Conservation (phyloP, 1,284 basidiomycete species). For the Pisolithus thermaeus region DNA sequence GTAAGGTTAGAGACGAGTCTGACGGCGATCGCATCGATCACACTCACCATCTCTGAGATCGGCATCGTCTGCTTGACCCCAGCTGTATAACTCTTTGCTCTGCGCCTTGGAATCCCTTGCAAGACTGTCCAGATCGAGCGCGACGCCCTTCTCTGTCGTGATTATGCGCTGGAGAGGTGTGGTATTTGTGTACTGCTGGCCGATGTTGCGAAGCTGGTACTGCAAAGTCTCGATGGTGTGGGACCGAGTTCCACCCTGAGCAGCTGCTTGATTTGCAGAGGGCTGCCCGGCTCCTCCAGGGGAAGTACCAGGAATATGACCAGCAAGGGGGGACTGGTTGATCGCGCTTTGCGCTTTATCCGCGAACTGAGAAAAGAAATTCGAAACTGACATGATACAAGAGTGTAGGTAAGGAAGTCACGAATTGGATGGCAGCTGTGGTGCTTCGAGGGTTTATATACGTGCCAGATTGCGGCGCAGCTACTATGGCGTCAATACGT, state of each 20-base stretch:
- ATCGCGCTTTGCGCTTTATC: constrained; percentile 71
- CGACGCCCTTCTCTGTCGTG: constrained; percentile 68
- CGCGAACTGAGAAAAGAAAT: constrained; percentile 58
- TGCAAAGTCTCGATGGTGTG: constrained; percentile 59
- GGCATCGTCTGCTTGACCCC: constrained; percentile 64
- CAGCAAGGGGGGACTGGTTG: constrained; percentile 49
- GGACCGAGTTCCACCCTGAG: constrained; percentile 38
- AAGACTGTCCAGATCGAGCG: constrained; percentile 62
- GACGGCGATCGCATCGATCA: not conserved
- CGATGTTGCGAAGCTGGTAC: constrained; percentile 63
- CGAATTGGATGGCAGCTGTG: not conserved
- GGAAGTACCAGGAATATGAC: constrained; percentile 40
- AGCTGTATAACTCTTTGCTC: constrained; percentile 76
- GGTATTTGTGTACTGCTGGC: constrained; percentile 67
- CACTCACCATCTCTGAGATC: constrained; percentile 72
- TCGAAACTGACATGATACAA: constrained; percentile 46
- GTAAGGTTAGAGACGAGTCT: not conserved
- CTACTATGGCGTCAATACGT: not conserved
- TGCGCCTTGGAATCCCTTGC: constrained; percentile 60
- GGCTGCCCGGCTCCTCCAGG: constrained; percentile 32
- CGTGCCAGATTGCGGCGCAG: constrained; percentile 6
- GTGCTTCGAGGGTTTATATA: constrained; percentile 15
- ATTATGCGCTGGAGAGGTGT: constrained; percentile 68
- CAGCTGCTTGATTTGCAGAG: constrained; percentile 36
- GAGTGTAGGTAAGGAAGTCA: not conserved